These are phyloP conservation scores for Fusarium pilosicola DNA, from an alignment of 2,329 filamentous ascomycete species.

Conservation along the genomic window DNA sequence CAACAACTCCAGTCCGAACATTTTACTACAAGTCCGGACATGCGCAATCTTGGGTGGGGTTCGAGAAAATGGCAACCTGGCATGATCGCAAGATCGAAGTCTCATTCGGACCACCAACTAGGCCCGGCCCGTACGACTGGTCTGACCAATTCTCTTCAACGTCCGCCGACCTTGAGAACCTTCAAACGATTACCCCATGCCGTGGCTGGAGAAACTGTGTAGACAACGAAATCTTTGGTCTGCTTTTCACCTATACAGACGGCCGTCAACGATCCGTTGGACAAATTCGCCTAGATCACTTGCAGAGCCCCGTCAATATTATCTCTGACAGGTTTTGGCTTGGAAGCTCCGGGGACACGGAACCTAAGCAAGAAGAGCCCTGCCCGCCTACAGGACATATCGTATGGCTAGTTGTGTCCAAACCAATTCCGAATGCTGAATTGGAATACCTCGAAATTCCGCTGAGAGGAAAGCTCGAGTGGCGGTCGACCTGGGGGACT, in stretches of 20 bases:
- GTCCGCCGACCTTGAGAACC: neutral
- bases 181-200: neutral
- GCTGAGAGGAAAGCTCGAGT: neutral
- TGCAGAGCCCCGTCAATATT: neutral
- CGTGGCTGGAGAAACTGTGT: rapidly evolving
- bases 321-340: neutral
- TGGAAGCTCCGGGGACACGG: neutral
- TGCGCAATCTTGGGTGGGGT: rapidly evolving
- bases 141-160: neutral
- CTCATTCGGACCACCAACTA: neutral
- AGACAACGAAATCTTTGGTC: neutral
- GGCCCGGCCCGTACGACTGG: neutral
- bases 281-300: neutral
- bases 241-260: neutral
- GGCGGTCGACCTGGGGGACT: neutral
- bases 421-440: too few relatives aligned
- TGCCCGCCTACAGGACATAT: neutral
- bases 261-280: neutral
- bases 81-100: neutral
- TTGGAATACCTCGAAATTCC: neutral
- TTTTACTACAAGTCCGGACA: neutral
- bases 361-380: too few relatives aligned
- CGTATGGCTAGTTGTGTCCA: neutral
- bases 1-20: neutral
- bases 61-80: neutral